Evolutionary conservation across 2,329 filamentous ascomycete species (phyloP).

Genomic region (Ramularia endophylla): DNA sequence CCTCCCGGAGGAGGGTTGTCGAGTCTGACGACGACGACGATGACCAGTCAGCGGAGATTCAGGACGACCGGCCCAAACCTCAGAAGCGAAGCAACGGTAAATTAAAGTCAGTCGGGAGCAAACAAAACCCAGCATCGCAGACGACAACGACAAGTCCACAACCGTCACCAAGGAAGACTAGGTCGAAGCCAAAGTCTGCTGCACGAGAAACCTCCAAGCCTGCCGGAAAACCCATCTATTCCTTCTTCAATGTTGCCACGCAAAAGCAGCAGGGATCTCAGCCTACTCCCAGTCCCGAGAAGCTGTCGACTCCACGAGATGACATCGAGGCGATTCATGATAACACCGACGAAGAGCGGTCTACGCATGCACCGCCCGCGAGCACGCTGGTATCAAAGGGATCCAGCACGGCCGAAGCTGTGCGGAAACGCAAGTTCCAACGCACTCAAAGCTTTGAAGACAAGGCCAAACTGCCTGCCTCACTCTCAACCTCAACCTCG

Average conservation of each 20-base stretch:
- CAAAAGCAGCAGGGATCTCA: conserved; percentile 34
- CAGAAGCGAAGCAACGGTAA: conserved; percentile 17
- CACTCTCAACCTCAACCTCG: conserved; percentile 26
- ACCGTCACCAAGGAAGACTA: conserved; percentile 18
- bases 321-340: conserved; percentile 29
- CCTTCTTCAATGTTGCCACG: conserved; percentile 44
- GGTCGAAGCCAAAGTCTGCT: conserved; percentile 23
- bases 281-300: conserved; percentile 36
- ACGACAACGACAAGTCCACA: conserved; percentile 7
- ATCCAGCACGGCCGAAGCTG: conserved; percentile 28
- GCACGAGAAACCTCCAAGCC: conserved; percentile 33
- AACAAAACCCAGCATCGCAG: background rate
- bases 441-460: conserved; percentile 14
- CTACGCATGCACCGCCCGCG: conserved; percentile 5
- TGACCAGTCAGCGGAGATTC: conserved; percentile 10
- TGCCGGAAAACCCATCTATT: conserved; percentile 40
- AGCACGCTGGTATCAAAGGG: conserved; percentile 25
- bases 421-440: conserved; percentile 31
- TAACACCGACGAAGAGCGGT: conserved; percentile 25
- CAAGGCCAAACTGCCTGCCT: conserved; percentile 11
- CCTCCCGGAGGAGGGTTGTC: conserved; percentile 23
- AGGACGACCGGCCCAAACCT: conserved; percentile 11
- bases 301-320: conserved; percentile 26
- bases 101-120: conserved; percentile 17
- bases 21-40: conserved; percentile 19